These are phyloP conservation scores for Trichosporon asahii DNA, from an alignment of 1,284 basidiomycete species.

Conservation along the genomic window DNA sequence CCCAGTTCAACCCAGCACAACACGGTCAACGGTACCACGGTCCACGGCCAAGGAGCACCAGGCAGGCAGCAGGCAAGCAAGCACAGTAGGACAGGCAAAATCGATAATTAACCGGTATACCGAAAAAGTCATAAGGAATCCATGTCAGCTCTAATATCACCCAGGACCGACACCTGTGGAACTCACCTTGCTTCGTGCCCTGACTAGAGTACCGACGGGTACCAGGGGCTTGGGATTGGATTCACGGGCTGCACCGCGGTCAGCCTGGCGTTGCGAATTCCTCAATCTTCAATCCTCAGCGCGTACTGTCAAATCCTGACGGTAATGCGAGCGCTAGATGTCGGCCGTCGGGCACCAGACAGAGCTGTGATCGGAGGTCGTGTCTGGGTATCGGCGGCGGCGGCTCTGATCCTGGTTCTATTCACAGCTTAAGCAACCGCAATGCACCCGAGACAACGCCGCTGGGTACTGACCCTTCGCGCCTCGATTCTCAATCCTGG, in stretches of 20 bases:
- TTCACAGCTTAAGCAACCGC: background rate
- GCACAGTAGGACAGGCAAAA: background rate
- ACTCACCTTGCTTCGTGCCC: background rate
- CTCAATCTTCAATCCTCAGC: background rate
- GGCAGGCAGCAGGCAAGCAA: too few relatives aligned
- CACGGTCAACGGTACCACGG: too few relatives aligned
- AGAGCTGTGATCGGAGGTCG: too few relatives aligned
- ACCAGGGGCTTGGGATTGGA: background rate
- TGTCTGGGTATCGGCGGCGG: too few relatives aligned
- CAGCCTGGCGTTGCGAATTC: background rate
- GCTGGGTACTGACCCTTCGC: background rate
- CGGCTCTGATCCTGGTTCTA: background rate
- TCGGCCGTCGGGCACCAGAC: too few relatives aligned
- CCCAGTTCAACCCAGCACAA: background rate
- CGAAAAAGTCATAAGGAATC: background rate
- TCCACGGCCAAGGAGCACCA: too few relatives aligned
- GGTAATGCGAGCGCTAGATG: too few relatives aligned
- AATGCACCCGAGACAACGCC: background rate
- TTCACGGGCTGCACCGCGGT: background rate
- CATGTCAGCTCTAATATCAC: background rate
- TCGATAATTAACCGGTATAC: background rate
- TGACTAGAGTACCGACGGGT: constrained; percentile 1
- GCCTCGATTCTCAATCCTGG: background rate
- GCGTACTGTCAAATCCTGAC: too few relatives aligned
- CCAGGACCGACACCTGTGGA: background rate